These are phyloP conservation scores for Musa acuminata DNA, from an alignment of 176 grass and related monocot species.

Conservation along the genomic window DNA sequence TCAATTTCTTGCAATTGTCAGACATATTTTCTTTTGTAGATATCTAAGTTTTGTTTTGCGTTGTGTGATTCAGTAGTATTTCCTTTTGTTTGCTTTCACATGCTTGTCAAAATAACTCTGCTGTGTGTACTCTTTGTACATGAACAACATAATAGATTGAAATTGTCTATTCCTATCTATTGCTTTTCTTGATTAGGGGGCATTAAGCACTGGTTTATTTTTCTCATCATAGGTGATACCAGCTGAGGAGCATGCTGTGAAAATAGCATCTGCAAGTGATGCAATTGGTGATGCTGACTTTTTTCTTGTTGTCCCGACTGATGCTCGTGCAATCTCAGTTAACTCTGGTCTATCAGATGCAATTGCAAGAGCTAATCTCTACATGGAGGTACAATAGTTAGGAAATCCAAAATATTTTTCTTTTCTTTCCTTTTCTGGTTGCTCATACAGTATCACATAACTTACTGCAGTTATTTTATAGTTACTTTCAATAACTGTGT, in stretches of 20 bases:
- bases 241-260: conserved; percentile 38
- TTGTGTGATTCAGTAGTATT: background rate
- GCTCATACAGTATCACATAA: conserved; percentile 13
- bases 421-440: conserved; percentile 30
- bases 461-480: too few species aligned
- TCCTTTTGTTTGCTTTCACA: background rate
- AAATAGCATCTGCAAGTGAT: conserved; percentile 38
- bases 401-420: conserved; percentile 16
- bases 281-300: too few species aligned
- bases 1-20: background rate
- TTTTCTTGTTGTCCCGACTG: too few species aligned
- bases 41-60: background rate
- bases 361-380: too few species aligned
- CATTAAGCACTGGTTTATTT: background rate
- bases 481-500: too few species aligned
- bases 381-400: background rate
- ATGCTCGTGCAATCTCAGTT: too few species aligned
- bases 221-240: conserved; percentile 30
- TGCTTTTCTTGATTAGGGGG: too few species aligned
- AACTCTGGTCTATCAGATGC: too few species aligned
- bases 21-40: background rate
- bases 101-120: too few species aligned
- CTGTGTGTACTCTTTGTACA: too few species aligned
- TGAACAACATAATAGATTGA: too few species aligned
- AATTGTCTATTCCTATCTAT: too few species aligned